Conservation (phyloP, 2,329 filamentous ascomycete genomes). For the Alternaria arbusti region DNA sequence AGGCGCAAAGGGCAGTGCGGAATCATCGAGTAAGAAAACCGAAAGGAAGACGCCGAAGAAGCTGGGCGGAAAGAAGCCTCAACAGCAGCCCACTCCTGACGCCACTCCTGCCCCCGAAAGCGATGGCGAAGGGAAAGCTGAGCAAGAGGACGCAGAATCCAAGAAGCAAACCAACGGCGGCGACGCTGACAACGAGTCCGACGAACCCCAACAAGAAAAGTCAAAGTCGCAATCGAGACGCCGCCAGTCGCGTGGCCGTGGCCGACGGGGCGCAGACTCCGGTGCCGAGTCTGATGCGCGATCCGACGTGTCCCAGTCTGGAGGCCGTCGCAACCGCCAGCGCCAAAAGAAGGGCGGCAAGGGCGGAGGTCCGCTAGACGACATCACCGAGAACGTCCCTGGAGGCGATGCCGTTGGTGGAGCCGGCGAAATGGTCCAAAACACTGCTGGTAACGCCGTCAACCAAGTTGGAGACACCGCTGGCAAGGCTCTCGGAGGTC, state of each 20-base stretch:
- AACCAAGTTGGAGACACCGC: slow-evolving; percentile 51
- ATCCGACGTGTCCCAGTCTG: slow-evolving; percentile 59
- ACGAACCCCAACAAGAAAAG: slow-evolving; percentile 56
- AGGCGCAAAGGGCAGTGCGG: slow-evolving; percentile 45
- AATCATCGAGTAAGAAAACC: slow-evolving; percentile 53
- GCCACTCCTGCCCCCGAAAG: slow-evolving; percentile 55
- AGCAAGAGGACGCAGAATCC: slow-evolving; percentile 49
- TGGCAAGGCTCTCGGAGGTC: slow-evolving; percentile 55
- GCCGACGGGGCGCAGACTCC: slow-evolving; percentile 54
- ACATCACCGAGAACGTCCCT: slow-evolving; percentile 61
- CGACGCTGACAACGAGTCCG: slow-evolving; percentile 47
- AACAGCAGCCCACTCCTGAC: slow-evolving; percentile 55
- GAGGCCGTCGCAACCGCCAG: slow-evolving; percentile 64
- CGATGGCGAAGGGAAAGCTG: slow-evolving; percentile 52
- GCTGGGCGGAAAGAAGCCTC: slow-evolving; percentile 54
- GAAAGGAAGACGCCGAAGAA: slow-evolving; percentile 59
- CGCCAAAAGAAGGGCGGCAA: slow-evolving; percentile 56
- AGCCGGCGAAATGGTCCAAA: slow-evolving; percentile 62
- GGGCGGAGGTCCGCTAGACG: slow-evolving; percentile 58
- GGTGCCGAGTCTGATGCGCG: slow-evolving; percentile 63
- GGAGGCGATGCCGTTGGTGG: slow-evolving; percentile 61
- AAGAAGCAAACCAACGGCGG: slow-evolving; percentile 42
- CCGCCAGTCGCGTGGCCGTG: slow-evolving; percentile 58
- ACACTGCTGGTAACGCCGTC: slow-evolving; percentile 62
- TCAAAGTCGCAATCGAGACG: slow-evolving; percentile 54